Base-by-base conservation (phyloP, 805 yeast species). In the Sugiyamaella boreocaroliniensis region DNA sequence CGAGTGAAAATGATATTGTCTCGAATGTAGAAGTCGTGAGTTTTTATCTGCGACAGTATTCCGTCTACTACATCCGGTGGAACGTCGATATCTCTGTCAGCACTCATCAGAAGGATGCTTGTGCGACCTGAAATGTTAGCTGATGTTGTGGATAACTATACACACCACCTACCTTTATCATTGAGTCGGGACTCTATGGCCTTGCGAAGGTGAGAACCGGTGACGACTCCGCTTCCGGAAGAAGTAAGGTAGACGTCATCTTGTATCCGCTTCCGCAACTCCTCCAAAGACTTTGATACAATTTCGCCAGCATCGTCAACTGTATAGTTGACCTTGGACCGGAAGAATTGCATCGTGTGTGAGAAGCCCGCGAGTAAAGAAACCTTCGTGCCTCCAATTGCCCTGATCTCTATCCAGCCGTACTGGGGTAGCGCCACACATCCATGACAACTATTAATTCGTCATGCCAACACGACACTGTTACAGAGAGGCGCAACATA, bases 161-260 rank as follows among this genome's bases (percentile, higher is more conserved):
- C 37, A 32, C 8, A 3, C 11, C 37, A 4, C 37, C 4, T 32
- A 7, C 56, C 60, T 11, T 15, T 29, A 45, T 56, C 55, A 4
- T 37, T n/a, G 20, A 58, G 49, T 20, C 41, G 40, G n/a, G 43
- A 47, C 19, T 26, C 29, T 6, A 58, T 19, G n/a, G 42, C 49
- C 19, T 26, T 8, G 29, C 26, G 37, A 11, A 48, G 48, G 37
- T 49, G 50, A 10, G 37, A 40, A 14, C 53, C 45, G 6, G 59
- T 58, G 18, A 58, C 55, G 6, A 58, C 45, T 1, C 47, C 54
- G 37, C 26, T 40, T 2, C 49, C 49, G 5, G 56, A 52, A 11
- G 18, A 8, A 5, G 58, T 56, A 15, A 51, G 15, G 29, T 48
- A 58, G 9, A 58, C 32, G 2, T 51, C 48, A n/a, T 58, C 59